Conservation (phyloP, 306 rosid genomes). For the Astragalus membranaceus region DNA sequence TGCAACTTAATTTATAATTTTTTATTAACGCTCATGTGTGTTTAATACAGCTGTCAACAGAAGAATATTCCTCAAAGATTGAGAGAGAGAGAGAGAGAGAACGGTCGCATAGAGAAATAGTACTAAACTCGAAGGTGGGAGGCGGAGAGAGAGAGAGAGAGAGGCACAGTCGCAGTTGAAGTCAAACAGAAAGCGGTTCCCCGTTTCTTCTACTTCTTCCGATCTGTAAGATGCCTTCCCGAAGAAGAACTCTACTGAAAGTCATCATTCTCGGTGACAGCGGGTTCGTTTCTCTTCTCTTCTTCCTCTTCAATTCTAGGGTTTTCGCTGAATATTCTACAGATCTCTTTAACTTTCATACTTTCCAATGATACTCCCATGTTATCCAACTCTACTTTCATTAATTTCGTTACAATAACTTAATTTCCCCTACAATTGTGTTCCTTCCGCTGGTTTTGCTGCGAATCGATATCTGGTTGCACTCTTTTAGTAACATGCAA, state of each 20-base stretch:
- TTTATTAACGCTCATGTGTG: too few relatives aligned
- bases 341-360: neutral
- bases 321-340: neutral
- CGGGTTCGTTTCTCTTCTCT: constrained; percentile 47
- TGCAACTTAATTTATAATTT: too few relatives aligned
- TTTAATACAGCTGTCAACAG: too few relatives aligned
- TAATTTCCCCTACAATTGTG: neutral
- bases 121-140: neutral
- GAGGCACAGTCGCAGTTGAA: neutral
- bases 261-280: constrained; percentile 99
- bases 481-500: neutral
- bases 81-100: neutral
- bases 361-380: neutral
- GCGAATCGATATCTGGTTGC: neutral
- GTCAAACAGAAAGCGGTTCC: constrained; percentile 1
- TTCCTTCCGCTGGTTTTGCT: neutral
- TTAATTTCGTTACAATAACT: neutral
- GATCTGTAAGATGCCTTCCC: constrained; percentile 70
- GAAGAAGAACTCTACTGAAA: constrained; percentile 93
- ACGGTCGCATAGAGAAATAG: neutral
- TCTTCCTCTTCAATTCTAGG: constrained; percentile 13
- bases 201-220: neutral
- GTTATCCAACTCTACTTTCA: neutral
- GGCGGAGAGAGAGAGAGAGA: neutral
- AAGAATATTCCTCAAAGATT: constrained; percentile 7